Evolutionary conservation across 1,284 basidiomycete genomes (phyloP), one percentile per base, ranked within the genome.

Genomic region (Trichosporon coremiiforme): DNA sequence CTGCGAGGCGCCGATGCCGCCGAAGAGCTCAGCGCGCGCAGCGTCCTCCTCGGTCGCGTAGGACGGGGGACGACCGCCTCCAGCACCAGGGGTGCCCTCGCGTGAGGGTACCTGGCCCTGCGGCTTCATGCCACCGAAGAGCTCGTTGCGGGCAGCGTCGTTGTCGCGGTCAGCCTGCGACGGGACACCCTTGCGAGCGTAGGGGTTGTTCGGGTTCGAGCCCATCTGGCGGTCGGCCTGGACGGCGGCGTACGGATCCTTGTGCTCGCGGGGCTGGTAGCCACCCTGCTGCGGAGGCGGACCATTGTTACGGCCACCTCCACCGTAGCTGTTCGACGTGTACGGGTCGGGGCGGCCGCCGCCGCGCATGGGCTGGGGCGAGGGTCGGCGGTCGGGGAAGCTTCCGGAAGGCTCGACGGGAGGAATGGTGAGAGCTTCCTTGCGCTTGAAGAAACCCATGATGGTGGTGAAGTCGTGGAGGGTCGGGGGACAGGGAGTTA

Each of bases 381-480:
- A 62, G 6, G 57, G 57, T 33, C 57, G 41, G 66, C 70, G n/a
- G 68, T 71, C 76, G 80, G 75, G 74, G 73, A 74, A 57, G 67
- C 70, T 66, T 62, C 72, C 66, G 25, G 75, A 70, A 53, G 76
- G 66, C 12, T 74, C 74, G 20, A 79, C 78, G 73, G 84, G 91
- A 47, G 93, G 93, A 70, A 95, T 94, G 12, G 87, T 73, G 65
- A 86, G 82, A 76, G 88, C 86, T 70, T 90, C 87, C 80, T 91
- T 80, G 69, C 81, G 92, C 77, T 88, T 87, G 71, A 87, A 90
- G 85, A 91, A 91, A 82, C 91, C 87, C 92, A 94, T 93, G 74
- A 68, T 84, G 77, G 69, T 17, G 74, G 68, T 84, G 76, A 69
- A 25, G 63, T 64, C 20, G 68, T 15, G 41, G 64, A 65, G 4